Evolutionary conservation across 495 filamentous ascomycete species (phyloP).

Genomic region (Platismatia glauca): DNA sequence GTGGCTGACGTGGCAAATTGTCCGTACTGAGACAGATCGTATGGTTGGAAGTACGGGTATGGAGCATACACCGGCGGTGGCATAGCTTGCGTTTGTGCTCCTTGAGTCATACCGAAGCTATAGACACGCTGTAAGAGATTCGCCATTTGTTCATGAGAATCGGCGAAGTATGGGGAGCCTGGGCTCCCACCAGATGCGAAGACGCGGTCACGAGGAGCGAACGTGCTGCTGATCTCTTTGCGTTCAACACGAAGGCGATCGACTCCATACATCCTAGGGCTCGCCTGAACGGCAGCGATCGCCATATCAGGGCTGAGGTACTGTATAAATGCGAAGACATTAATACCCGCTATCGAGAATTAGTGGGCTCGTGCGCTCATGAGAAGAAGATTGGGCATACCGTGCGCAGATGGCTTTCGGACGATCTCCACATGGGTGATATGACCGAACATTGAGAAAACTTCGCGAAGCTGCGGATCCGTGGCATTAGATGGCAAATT

Average conservation of each 20-base stretch:
- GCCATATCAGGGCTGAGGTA: slow-evolving; percentile 33
- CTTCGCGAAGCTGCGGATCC: slow-evolving; percentile 30
- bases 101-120: slow-evolving; percentile 23
- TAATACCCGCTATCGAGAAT: slow-evolving; percentile 19
- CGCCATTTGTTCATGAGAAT: slow-evolving; percentile 18
- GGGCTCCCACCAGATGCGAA: slow-evolving; percentile 17
- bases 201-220: slow-evolving; percentile 15
- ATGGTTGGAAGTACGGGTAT: slow-evolving; percentile 19
- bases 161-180: neutral
- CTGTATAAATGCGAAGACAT: slow-evolving; percentile 48
- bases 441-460: slow-evolving; percentile 35
- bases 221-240: slow-evolving; percentile 20
- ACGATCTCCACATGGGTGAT: slow-evolving; percentile 38
- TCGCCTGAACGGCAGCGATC: slow-evolving; percentile 30
- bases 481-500: slow-evolving; percentile 35
- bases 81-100: slow-evolving; percentile 18
- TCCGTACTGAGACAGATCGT: slow-evolving; percentile 8
- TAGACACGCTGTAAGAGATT: slow-evolving; percentile 23
- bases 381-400: slow-evolving; percentile 23
- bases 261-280: slow-evolving; percentile 12
- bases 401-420: slow-evolving; percentile 24
- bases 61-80: slow-evolving; percentile 15
- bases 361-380: slow-evolving; percentile 4
- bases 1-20: slow-evolving; percentile 9
- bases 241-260: slow-evolving; percentile 25